Evolutionary conservation across 1,284 basidiomycete species (phyloP), one percentile per base, ranked within the genome.

Genomic region (Porogramme epimiltina): DNA sequence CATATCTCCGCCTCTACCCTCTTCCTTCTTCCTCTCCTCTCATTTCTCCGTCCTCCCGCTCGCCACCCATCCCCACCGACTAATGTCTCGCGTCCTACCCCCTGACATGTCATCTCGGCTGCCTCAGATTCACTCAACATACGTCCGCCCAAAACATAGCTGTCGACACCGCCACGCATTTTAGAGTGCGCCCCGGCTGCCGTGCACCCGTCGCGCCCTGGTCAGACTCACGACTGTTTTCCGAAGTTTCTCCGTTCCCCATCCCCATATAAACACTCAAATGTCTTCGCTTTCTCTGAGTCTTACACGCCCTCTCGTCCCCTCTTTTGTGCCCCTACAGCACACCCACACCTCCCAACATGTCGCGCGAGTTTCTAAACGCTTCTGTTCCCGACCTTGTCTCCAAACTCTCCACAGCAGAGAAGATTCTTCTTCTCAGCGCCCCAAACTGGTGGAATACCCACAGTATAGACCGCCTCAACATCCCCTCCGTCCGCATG

Each of bases 381-480:
- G 81, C 80, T 4, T 69, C 73, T 45, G 74, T 87, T 31, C 67
- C 75, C 1, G 74, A 80, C 23, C 72, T 87, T 9, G 74, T 85
- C 56, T 65, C 69, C 33, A 73, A 77, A 52, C 74, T 87, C 43
- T 76, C 75, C 34, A 73, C 75, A 2, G 80, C 85, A 37, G 85
- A 87, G 69, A 87, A 87, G 66, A 82, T 87, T 47, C 66, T 74
- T 3, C 72, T 89, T 20, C 75, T 87, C 3, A 77, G 80, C 36
- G 85, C 79, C 9, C 83, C 84, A 3, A 84, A 85, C 59, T 87
- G 84, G 81, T 85, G 87, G 86, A 86, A 87, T 58, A 87, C 85
- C 9, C 75, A 74, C 38, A 62, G 78, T 16, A 74, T 88, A 53
- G 69, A 76, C 8, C 72, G 84, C 16, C 74, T 87, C 10, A 72